Evolutionary conservation across 2,329 filamentous ascomycete species (phyloP).

Genomic region (Hypocrella siamensis): DNA sequence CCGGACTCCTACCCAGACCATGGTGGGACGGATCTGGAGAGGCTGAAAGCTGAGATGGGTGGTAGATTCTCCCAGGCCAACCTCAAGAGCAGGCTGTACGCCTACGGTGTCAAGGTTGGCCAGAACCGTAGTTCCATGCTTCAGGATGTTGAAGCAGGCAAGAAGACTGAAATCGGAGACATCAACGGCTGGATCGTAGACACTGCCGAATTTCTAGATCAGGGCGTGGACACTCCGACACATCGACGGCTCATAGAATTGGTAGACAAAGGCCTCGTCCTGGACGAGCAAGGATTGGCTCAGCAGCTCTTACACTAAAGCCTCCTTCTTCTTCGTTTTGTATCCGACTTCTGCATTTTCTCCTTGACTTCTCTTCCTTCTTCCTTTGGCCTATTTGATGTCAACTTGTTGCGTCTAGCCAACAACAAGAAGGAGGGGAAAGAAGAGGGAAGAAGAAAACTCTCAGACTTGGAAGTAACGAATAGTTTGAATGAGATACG

Average conservation of each 20-base stretch:
- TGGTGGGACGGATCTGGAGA: neutral
- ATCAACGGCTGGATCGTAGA: conserved; percentile 45
- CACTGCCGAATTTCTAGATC: conserved; percentile 22
- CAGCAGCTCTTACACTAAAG: conserved; percentile 7
- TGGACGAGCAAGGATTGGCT: conserved; percentile 19
- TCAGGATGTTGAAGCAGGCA: conserved; percentile 37
- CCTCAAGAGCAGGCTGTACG: conserved; percentile 29
- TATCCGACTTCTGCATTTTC: neutral
- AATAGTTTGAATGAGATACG: no score
- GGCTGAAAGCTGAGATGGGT: conserved; percentile 2
- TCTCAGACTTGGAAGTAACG: no score
- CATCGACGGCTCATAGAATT: conserved; percentile 26
- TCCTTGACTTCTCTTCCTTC: neutral
- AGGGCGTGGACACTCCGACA: conserved; percentile 16
- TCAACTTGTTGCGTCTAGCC: no score
- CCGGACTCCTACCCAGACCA: no score
- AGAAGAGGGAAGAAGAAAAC: no score
- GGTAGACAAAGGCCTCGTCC: conserved; percentile 19
- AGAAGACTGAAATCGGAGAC: conserved; percentile 38
- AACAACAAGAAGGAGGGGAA: no score
- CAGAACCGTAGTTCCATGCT: conserved; percentile 47
- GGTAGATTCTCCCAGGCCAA: conserved; percentile 23
- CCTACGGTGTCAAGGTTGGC: conserved; percentile 29
- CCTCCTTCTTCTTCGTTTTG: neutral
- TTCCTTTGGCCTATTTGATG: no score